Percentiles rank a stretch among this genome's conserved stretches.
Evolutionary conservation across 108 stramenopile genomes (phyloP).

Genomic region (Aurantiochytrium sp.): DNA sequence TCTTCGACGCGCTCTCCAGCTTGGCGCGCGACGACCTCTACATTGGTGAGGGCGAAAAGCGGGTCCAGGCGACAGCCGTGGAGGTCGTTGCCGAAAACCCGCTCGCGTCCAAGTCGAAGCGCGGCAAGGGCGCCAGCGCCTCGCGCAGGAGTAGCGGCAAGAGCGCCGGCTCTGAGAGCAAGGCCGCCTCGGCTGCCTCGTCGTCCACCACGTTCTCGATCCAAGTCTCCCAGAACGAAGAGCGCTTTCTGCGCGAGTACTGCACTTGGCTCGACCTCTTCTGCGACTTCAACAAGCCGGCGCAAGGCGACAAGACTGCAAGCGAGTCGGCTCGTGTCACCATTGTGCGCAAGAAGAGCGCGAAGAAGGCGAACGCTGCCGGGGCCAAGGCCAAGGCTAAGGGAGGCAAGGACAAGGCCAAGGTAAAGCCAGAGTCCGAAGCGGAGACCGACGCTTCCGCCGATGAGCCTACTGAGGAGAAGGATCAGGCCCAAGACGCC

Average conservation of each 20-base stretch:
- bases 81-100: background rate
- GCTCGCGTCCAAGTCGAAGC: background rate
- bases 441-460: too few species aligned
- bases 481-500: too few species aligned
- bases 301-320: background rate
- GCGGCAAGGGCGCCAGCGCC: background rate
- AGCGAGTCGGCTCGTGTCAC: background rate
- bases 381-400: background rate
- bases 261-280: background rate
- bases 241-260: slow-evolving; percentile 17
- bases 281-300: background rate
- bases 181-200: background rate
- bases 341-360: background rate
- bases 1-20: background rate
- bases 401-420: background rate
- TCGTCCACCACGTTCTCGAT: background rate
- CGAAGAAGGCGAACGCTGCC: background rate
- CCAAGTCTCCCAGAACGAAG: background rate
- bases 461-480: too few species aligned
- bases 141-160: background rate
- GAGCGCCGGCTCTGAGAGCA: background rate
- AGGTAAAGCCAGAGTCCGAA: too few species aligned
- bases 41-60: background rate
- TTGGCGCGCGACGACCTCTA: background rate
- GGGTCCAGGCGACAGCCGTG: background rate